Base-by-base conservation (phyloP, 2,329 filamentous ascomycete genomes). In the Beauveria brongniartii region DNA sequence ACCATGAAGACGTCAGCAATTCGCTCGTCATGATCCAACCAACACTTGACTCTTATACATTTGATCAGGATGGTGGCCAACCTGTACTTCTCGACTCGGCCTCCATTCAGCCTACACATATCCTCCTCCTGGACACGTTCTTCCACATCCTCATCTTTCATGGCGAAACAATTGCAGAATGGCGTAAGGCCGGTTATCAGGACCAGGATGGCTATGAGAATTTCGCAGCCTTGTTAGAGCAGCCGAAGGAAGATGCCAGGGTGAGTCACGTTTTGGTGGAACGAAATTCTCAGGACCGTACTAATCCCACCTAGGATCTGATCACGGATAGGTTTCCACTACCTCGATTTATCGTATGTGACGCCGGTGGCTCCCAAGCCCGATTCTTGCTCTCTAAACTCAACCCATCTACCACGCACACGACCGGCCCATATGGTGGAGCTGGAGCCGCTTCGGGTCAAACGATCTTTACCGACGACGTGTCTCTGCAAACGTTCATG, bases 131-230 rank as follows among this genome's bases (percentile, higher is more conserved):
- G 60, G 94, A 99, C 70, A 97, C 94, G 0, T 99, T 99, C 81
- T 99, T 99, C 84, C 94, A 99, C 74, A 99, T 99, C 64, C 85
- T 99, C 60, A 99, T 99, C 68, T 99, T 97, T 84, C 92, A 99
- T 69, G 94, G 94, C 64, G 93, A 99, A 80, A 97, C 93, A 0
- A 90, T 97, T 74, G 94, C 94, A 1, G 92, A 97, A 73, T 99
- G 94, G 94, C 87, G 92, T 66, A 97, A 99, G 75, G 92, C 92
- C 20, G 94, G 94, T 1, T 99, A 99, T 72, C 94, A 99, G 68
- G 92, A 97, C 2, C 93, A 97, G 74, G 93, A 97, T 72, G 94
- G 94, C 10, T 99, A 99, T 70, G 94, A 97, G 75, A 97, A 97
- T 75, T 96, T 99, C 77, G 89, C 88, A 55, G 77, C 86, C 37